Base-by-base conservation (phyloP, 352 stramenopile species). In the Globisporangium nodosum region DNA sequence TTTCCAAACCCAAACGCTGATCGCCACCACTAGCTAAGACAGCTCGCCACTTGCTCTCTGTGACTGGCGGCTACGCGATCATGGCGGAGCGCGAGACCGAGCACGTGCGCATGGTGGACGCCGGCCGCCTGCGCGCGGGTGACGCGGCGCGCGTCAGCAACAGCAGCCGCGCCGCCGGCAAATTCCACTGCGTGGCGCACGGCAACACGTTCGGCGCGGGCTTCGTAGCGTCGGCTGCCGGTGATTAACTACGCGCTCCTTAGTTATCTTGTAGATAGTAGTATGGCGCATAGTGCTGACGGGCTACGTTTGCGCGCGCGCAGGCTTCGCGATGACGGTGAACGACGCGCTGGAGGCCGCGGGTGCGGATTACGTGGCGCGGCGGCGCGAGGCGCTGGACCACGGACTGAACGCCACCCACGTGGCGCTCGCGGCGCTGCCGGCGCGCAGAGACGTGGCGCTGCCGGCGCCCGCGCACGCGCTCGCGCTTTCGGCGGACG, bases 71-170 rank as follows among this genome's bases (percentile, higher is more conserved):
- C 42, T 54, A 13, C n/a, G 56, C 18, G 15, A 56, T 24, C 15
- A 60, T 53, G 40, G 61, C 64, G 63, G 73, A 83, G 73, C 58
- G 72, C 54, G 82, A 86, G 66, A 78, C 76, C 24, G 82, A 92
- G 59, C 79, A 92, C 56, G 82, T 92, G 53, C 82, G 82, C 69
- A 79, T 92, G 72, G 58, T 92, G 52, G 78, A 88, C 54, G 76
- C 75, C 20, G 82, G 82, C 21, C 74, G 77, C 46, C 65, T 87
- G 53, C 68, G 66, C 55, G 52, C 78, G 7, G 60, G 58, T n/a
- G 81, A 78, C 64, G 54, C 68, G 47, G 69, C 68, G 55, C 58
- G 66, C 24, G 45, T 65, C 21, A 66, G 42, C 27, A 49, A 9
- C 51, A n/a, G 63, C 68, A 9, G 56, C 45, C 52, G 49, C 56